These are phyloP conservation scores for Calonectria pseudoreteaudii DNA, from an alignment of 2,329 filamentous ascomycete species.

Conservation along the genomic window DNA sequence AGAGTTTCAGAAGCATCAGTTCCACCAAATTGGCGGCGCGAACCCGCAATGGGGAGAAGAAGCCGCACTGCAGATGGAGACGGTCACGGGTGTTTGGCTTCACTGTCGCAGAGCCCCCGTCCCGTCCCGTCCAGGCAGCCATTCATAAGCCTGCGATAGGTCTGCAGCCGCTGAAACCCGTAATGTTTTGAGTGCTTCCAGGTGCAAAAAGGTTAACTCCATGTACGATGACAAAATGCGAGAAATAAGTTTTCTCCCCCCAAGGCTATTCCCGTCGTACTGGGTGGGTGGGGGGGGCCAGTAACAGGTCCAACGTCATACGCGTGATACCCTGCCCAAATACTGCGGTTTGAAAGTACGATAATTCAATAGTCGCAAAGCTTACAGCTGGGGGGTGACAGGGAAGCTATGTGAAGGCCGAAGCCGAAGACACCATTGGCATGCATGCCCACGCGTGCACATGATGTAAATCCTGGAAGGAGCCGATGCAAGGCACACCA, in stretches of 20 bases:
- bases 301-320: background rate
- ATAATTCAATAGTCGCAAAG: background rate
- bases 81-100: background rate
- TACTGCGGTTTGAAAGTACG: background rate
- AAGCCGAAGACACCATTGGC: background rate
- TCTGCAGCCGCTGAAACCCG: background rate
- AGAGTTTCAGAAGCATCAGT: background rate
- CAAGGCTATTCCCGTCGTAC: background rate
- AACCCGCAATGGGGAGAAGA: background rate
- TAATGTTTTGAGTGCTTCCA: background rate
- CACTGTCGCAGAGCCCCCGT: background rate
- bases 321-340: background rate
- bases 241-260: background rate
- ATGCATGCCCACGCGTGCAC: background rate
- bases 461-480: background rate
- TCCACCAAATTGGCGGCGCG: background rate
- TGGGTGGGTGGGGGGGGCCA: background rate
- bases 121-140: background rate
- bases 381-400: background rate
- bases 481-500: background rate
- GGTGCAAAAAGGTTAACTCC: background rate
- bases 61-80: background rate
- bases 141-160: no score
- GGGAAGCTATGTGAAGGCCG: background rate
- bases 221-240: background rate